phyloP scores from a whole-genome alignment of 805 yeast genomes.

The Dipodascus albidus region DNA sequence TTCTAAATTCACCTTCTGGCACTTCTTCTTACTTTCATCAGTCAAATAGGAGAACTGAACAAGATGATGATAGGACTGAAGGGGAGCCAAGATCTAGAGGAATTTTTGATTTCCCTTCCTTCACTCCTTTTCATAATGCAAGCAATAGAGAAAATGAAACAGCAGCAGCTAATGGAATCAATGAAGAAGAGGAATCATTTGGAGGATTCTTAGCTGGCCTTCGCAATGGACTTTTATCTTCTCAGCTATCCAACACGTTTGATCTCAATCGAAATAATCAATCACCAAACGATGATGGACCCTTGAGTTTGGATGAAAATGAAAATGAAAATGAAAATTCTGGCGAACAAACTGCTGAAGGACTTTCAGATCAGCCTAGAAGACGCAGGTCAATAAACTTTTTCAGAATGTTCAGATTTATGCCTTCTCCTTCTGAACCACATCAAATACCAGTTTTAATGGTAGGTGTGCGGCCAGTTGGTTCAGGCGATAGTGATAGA shows the following conservation, averaged over 20 bases:
- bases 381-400: conserved; percentile 16
- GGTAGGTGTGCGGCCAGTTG: conserved; percentile 36
- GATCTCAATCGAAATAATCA: too few species aligned
- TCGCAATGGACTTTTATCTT: conserved; percentile 30
- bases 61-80: not conserved
- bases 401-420: conserved; percentile 26
- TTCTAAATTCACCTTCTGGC: not conserved
- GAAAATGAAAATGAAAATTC: not conserved
- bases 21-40: not conserved
- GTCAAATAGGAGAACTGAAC: not conserved
- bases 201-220: conserved; percentile 34
- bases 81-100: not conserved
- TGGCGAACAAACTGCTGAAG: not conserved
- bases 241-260: conserved; percentile 24
- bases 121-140: too few species aligned
- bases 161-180: not conserved
- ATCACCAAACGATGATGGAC: not conserved
- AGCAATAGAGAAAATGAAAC: not conserved
- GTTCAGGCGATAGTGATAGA: conserved; percentile 10
- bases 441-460: conserved; percentile 34
- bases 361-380: conserved; percentile 1
- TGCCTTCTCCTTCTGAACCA: conserved; percentile 14
- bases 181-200: conserved; percentile 30
- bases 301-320: too few species aligned
- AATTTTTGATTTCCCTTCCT: not conserved